These are phyloP conservation scores for Phytomonas francai DNA, from an alignment of 208 protist genomes.

Conservation along the genomic window DNA sequence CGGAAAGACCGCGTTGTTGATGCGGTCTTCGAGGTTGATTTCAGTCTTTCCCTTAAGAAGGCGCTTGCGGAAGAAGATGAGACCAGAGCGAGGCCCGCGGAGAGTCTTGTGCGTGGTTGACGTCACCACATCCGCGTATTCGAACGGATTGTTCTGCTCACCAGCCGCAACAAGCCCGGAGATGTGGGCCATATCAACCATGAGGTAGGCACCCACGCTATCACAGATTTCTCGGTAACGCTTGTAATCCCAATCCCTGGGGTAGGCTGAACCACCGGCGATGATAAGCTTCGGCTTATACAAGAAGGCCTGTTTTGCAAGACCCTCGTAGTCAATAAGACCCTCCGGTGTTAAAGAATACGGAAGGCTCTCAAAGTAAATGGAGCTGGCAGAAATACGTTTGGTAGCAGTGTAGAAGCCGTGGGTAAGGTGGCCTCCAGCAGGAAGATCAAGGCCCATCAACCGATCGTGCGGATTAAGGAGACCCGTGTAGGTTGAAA, in stretches of 20 bases:
- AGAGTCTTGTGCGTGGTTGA: conserved; percentile 99
- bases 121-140: conserved; percentile 97
- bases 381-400: conserved; percentile 94
- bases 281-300: conserved; percentile 96
- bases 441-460: conserved; percentile 95
- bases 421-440: conserved; percentile 95
- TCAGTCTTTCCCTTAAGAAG: conserved; percentile 39
- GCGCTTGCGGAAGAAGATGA: conserved; percentile 98
- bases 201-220: conserved; percentile 82
- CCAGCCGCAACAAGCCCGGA: conserved; percentile 90
- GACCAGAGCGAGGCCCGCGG: conserved; percentile 95
- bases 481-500: conserved; percentile 95
- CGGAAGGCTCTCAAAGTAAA: conserved; percentile 97
- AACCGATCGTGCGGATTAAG: conserved; percentile 96
- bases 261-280: conserved; percentile 95
- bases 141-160: conserved; percentile 89
- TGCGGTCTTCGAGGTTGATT: conserved; percentile 86
- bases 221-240: conserved; percentile 87
- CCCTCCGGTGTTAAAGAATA: conserved; percentile 92
- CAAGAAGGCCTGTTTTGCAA: conserved; percentile 80
- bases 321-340: conserved; percentile 95
- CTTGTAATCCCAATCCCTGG: conserved; percentile 96
- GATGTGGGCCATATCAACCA: conserved; percentile 99
- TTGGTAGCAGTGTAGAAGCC: conserved; percentile 96
- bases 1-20: conserved; percentile 98